These are phyloP conservation scores for Beverwykella pulmonaria DNA, from an alignment of 495 filamentous ascomycete species.

Conservation along the genomic window DNA sequence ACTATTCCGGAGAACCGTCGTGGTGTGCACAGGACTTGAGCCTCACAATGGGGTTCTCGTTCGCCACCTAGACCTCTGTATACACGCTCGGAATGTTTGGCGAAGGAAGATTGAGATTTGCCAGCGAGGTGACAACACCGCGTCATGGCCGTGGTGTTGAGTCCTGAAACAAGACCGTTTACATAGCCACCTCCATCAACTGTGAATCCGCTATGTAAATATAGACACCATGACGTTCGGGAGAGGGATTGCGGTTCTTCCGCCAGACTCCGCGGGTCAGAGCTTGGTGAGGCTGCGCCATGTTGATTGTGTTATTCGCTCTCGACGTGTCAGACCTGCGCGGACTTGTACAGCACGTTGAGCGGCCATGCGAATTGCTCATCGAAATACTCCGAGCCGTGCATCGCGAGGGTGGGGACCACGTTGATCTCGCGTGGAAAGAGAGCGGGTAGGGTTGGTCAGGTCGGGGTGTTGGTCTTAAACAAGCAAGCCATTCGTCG, in stretches of 20 bases:
- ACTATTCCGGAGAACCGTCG: neutral
- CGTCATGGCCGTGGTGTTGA: neutral
- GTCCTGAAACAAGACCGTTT: constrained; percentile 1
- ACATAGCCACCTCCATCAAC: constrained; percentile 11
- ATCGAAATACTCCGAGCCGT: neutral
- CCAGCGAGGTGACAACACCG: neutral
- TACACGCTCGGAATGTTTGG: neutral
- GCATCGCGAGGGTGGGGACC: neutral
- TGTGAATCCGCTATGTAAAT: neutral
- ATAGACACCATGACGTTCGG: neutral
- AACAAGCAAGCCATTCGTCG: constrained; percentile 1
- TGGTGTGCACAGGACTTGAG: neutral
- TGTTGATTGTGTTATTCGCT: neutral
- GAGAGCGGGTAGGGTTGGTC: neutral
- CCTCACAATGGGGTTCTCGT: neutral
- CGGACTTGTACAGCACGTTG: neutral
- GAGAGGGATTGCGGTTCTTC: neutral
- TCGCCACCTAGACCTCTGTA: neutral
- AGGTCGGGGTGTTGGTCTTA: neutral
- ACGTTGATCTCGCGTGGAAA: neutral
- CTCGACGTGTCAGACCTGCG: neutral
- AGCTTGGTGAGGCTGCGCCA: neutral
- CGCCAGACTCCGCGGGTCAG: neutral
- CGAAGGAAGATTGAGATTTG: neutral
- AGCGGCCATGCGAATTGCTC: neutral